A percentile compares a stretch with the other conserved stretches of the same genome.
Conservation (phyloP, 1,139 yeast species). For the Yamadazyma triangularis region DNA sequence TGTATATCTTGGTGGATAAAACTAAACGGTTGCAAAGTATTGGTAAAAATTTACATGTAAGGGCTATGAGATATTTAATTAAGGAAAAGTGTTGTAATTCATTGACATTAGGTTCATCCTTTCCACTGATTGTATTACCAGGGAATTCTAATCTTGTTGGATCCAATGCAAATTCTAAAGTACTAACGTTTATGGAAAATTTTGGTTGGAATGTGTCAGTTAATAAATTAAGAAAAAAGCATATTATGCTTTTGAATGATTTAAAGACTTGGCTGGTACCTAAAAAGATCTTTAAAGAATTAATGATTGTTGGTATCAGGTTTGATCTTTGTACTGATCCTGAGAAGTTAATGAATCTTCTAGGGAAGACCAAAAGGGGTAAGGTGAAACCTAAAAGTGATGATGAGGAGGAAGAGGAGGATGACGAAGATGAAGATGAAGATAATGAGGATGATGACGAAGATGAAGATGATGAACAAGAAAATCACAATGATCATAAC, state of each 20-base stretch:
- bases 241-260: conserved; percentile 35
- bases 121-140: conserved; percentile 50
- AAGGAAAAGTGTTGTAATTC: conserved; percentile 41
- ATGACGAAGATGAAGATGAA: conserved; percentile 5
- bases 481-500: conserved; percentile 3
- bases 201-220: conserved; percentile 34
- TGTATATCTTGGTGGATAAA: conserved; percentile 52
- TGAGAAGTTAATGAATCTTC: conserved; percentile 33
- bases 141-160: conserved; percentile 18
- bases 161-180: conserved; percentile 15
- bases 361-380: conserved; percentile 14
- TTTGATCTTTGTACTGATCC: conserved; percentile 51
- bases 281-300: conserved; percentile 49
- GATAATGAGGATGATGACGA: conserved; percentile 7
- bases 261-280: conserved; percentile 50
- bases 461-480: conserved; percentile 2
- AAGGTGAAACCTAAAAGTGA: conserved; percentile 1
- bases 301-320: conserved; percentile 56
- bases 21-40: conserved; percentile 54
- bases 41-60: conserved; percentile 52
- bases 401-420: conserved; percentile 5
- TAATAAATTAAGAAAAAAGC: conserved; percentile 17
- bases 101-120: conserved; percentile 46
- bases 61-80: conserved; percentile 50
- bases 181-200: conserved; percentile 28